Percentiles rank a stretch among this genome's conserved stretches.
Evolutionary conservation across 2,329 filamentous ascomycete species (phyloP).

Genomic region (Diplocarpon rosae): DNA sequence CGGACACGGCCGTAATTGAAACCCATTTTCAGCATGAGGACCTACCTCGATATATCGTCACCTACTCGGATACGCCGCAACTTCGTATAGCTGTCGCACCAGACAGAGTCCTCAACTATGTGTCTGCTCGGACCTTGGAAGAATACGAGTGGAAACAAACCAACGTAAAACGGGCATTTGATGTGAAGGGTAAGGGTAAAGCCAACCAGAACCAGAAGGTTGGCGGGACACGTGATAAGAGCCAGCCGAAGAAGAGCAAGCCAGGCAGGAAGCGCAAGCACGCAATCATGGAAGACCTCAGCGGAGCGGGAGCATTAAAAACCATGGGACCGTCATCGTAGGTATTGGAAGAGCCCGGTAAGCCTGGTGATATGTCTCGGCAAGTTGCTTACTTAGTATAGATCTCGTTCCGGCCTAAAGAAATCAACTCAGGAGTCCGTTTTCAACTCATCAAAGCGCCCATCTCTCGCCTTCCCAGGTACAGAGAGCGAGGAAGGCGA

Average conservation of each 20-base stretch:
- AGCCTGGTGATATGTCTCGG: background rate
- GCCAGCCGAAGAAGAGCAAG: conserved; percentile 2
- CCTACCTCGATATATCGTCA: conserved; percentile 21
- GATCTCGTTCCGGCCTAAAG: background rate
- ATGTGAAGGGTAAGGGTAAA: conserved; percentile 6
- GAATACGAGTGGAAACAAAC: conserved; percentile 39
- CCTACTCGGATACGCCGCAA: conserved; percentile 23
- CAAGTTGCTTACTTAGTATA: background rate
- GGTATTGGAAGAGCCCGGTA: background rate
- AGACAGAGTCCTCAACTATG: conserved; percentile 42
- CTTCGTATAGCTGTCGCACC: conserved; percentile 43
- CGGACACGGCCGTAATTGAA: conserved; percentile 39
- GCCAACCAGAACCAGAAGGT: background rate
- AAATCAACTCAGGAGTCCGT: background rate
- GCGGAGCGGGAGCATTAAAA: background rate
- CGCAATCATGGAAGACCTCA: background rate
- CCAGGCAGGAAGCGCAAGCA: conserved; percentile 3
- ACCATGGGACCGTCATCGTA: background rate
- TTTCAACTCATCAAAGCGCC: conserved; percentile 12
- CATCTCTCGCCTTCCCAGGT: conserved; percentile 15
- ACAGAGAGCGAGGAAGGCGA: conserved; percentile 13
- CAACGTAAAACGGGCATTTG: conserved; percentile 2
- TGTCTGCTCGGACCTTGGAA: conserved; percentile 45
- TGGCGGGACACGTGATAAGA: background rate
- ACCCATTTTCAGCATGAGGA: conserved; percentile 39